phyloP scores from a whole-genome alignment of 2,329 filamentous ascomycete genomes.

The Aspergillus fischeri region DNA sequence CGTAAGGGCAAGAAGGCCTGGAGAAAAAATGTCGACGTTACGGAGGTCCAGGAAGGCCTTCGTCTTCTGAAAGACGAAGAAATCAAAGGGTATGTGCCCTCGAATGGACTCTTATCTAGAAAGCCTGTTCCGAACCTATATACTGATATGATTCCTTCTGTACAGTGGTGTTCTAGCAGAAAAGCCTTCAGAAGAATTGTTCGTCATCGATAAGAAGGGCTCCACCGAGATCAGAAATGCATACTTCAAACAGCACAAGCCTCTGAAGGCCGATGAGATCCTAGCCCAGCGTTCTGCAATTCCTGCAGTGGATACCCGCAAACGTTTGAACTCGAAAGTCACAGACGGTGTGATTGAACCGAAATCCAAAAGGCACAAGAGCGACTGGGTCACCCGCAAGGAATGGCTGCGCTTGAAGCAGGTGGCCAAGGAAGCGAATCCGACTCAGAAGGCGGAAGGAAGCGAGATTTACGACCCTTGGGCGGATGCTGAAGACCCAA shows the following conservation, averaged over 20 bases:
- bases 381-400: conserved; percentile 76
- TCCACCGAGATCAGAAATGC: conserved; percentile 63
- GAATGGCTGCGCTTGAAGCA: conserved; percentile 74
- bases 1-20: conserved; percentile 98
- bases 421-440: conserved; percentile 65
- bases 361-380: conserved; percentile 68
- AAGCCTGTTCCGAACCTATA: conserved; percentile 4
- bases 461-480: conserved; percentile 70
- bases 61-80: conserved; percentile 83
- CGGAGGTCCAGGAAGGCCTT: conserved; percentile 77
- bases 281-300: conserved; percentile 78
- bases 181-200: conserved; percentile 76
- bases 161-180: conserved; percentile 78
- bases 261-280: conserved; percentile 87
- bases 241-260: conserved; percentile 66
- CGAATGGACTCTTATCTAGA: background rate
- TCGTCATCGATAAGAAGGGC: conserved; percentile 73
- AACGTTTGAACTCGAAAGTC: conserved; percentile 66
- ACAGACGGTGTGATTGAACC: conserved; percentile 67
- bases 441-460: conserved; percentile 53
- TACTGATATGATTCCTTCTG: conserved; percentile 10
- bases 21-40: conserved; percentile 96
- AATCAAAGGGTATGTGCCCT: conserved; percentile 66
- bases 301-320: conserved; percentile 72
- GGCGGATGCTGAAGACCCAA: conserved; percentile 50